Evolutionary conservation across 768 basidiomycete genomes (phyloP), one percentile per base, ranked within the genome.

Genomic region (Leccinum uliginosum): DNA sequence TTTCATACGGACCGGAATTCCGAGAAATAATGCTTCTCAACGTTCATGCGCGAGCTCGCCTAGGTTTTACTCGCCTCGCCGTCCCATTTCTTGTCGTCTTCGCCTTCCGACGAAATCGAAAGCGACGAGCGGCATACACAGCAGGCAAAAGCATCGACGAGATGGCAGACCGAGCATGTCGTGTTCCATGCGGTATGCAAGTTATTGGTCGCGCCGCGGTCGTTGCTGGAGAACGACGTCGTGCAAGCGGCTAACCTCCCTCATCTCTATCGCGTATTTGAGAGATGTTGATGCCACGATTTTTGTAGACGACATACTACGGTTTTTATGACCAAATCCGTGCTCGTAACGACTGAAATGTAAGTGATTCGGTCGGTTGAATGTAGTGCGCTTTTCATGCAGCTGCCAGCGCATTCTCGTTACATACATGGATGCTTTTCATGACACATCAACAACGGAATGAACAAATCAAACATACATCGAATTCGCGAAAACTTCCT

Each of bases 211-310:
- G 83, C 85, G 46, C 93, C 79, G 7, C 87, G 81, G 68, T 81
- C 80, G 3, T 75, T 87, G 57, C 76, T 87, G 50, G 89, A 86
- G 61, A 68, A 69, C 26, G 90, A 92, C 65, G 84, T 98, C 5
- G 84, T 92, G 2, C 91, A 95, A 72, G 83, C 96, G 19, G 94
- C 97, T 10, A 89, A 83, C 70, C 73, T 98, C 44, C 93, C 93
- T 2, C 93, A 95, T 60, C 75, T 99, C 53, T 99, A 97, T 71
- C 86, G 89, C 59, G 90, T 98, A 0, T 99, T 98, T 65, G 95
- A 98, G 73, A 74, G 95, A 60, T 98, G 95, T 67, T 98, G 68
- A 77, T 46, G 38, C 38, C n/a, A 2, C 9, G 35, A 40, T 19
- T n/a, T 40, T 40, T 14, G n/a, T 9, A 8, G n/a, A 17, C 26